Evolutionary conservation across 257 asterid species (phyloP).

Genomic region (Agastache rugosa): DNA sequence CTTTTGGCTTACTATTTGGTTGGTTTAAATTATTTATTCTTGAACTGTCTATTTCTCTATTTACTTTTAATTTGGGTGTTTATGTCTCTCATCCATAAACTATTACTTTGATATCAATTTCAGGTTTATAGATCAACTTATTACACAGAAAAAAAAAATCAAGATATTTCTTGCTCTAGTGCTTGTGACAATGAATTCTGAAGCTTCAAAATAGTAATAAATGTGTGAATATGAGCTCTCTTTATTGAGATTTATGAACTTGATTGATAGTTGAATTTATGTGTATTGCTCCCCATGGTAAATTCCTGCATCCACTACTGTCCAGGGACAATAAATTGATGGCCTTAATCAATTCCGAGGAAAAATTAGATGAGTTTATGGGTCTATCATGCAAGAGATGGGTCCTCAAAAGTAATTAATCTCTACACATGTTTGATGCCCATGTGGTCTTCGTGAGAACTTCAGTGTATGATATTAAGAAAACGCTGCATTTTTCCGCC

Average conservation of each 20-base stretch:
- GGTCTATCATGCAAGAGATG: not conserved
- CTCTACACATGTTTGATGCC: conserved; percentile 6
- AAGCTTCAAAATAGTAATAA: not conserved
- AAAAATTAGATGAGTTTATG: not conserved
- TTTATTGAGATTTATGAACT: no score
- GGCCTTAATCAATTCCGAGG: not conserved
- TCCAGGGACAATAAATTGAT: not conserved
- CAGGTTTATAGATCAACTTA: not conserved
- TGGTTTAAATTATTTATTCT: not conserved
- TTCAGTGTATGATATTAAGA: not conserved
- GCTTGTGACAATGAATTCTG: not conserved
- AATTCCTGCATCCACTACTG: not conserved
- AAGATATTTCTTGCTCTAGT: not conserved
- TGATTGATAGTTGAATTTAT: not conserved
- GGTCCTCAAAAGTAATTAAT: not conserved
- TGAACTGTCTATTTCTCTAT: not conserved
- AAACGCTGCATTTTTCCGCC: not conserved
- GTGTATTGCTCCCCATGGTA: not conserved
- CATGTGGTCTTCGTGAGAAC: not conserved
- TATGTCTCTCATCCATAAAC: not conserved
- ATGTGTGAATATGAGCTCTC: not conserved
- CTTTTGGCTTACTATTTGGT: not conserved
- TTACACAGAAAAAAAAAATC: not conserved
- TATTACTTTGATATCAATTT: not conserved
- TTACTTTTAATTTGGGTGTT: not conserved